phyloP scores from a whole-genome alignment of 495 filamentous ascomycete genomes.

The Oidiodendron maius region DNA sequence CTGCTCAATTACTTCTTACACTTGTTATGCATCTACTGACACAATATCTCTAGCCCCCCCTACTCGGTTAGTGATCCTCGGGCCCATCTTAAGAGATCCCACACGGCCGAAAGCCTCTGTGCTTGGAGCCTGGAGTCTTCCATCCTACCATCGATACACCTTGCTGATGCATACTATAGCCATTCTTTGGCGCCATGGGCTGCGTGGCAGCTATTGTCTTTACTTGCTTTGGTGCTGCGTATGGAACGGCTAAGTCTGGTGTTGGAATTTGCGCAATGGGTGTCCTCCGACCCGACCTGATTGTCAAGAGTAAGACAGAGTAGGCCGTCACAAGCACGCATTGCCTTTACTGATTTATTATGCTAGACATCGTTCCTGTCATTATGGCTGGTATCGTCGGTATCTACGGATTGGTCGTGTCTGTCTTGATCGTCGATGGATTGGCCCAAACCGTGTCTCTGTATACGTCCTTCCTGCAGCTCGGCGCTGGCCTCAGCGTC shows the following conservation, averaged over 20 bases:
- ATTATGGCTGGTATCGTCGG: constrained; percentile 99
- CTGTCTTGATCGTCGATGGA: constrained; percentile 92
- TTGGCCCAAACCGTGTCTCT: constrained; percentile 77
- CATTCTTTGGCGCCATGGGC: constrained; percentile 99
- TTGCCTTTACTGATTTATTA: constrained; percentile 5
- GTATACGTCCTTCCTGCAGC: constrained; percentile 93
- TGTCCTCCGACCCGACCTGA: constrained; percentile 94
- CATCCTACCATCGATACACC: constrained; percentile 1
- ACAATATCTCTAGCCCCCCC: constrained; percentile 64
- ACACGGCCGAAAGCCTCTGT: too few species aligned
- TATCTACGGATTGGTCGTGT: constrained; percentile 99
- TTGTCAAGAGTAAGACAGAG: constrained; percentile 87
- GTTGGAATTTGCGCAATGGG: constrained; percentile 98
- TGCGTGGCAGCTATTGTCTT: constrained; percentile 98
- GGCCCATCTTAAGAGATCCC: too few species aligned
- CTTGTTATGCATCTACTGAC: constrained; percentile 18
- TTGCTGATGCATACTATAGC: constrained; percentile 49
- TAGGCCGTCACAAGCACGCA: neutral
- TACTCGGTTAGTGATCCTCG: constrained; percentile 83
- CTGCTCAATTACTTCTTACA: neutral
- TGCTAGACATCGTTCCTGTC: constrained; percentile 92
- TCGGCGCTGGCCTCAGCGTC: constrained; percentile 93
- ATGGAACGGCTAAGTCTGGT: constrained; percentile 98
- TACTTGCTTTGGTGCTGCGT: constrained; percentile 97
- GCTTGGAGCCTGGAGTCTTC: neutral